phyloP scores from a whole-genome alignment of 345 rosid species.

The Eucalyptus fibrosa region DNA sequence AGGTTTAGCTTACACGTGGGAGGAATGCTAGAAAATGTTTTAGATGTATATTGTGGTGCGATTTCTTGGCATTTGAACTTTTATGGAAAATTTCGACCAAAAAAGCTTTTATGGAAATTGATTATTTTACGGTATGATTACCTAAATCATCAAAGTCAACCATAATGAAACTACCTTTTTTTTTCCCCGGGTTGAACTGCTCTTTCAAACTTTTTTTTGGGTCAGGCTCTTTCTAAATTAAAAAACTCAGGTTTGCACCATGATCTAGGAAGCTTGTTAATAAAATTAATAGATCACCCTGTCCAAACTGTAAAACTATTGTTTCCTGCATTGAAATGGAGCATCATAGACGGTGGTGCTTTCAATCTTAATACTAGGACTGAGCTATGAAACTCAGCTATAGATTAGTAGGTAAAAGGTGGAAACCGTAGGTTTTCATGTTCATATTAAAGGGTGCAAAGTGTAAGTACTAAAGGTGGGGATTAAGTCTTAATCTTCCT shows the following conservation, averaged over 20 bases:
- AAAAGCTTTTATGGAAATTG: too few species aligned
- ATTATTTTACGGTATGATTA: background rate
- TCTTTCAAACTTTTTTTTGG: too few species aligned
- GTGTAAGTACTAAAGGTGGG: background rate
- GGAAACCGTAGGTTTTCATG: background rate
- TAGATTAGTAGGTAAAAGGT: background rate
- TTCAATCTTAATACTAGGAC: background rate
- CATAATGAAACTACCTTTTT: background rate
- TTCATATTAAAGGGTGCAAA: background rate
- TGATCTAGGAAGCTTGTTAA: background rate
- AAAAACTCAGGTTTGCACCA: background rate
- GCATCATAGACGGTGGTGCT: background rate
- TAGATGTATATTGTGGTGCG: background rate
- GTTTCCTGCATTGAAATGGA: background rate
- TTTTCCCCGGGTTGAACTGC: too few species aligned
- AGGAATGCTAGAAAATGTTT: background rate
- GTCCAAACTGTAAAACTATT: background rate
- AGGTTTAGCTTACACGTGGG: background rate
- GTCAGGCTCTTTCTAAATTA: background rate
- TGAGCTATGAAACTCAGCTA: background rate
- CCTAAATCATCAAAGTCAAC: background rate
- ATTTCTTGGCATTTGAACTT: background rate
- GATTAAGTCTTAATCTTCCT: background rate
- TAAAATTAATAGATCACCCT: background rate
- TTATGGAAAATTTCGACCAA: background rate